A percentile compares a stretch with the other conserved stretches of the same genome.
Evolutionary conservation across 257 asterid genomes (phyloP).

Genomic region (Solanum pinnatisectum): DNA sequence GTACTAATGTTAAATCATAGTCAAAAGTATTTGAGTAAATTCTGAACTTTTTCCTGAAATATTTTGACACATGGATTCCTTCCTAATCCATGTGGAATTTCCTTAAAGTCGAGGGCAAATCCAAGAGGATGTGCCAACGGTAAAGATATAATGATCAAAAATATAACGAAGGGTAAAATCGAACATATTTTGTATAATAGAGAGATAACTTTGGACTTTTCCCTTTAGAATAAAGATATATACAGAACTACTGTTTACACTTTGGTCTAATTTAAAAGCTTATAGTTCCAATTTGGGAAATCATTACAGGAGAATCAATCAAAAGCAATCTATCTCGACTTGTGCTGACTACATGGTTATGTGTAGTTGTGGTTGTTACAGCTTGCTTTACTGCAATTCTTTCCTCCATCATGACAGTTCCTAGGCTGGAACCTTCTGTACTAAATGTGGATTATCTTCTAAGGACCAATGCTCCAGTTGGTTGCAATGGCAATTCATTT

Average conservation of each 20-base stretch:
- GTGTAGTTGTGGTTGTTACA: conserved; percentile 27
- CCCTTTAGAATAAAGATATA: neutral
- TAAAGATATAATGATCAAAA: neutral
- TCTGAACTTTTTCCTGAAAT: neutral
- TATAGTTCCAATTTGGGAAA: no score
- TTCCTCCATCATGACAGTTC: conserved; percentile 48
- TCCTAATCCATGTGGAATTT: neutral
- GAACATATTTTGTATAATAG: neutral
- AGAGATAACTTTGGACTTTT: neutral
- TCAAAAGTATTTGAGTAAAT: neutral
- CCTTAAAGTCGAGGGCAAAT: neutral
- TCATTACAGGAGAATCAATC: conserved; percentile 40
- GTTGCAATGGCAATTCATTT: conserved; percentile 46
- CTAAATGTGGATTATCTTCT: conserved; percentile 29
- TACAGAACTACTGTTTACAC: neutral
- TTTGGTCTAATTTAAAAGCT: neutral
- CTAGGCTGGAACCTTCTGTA: conserved; percentile 34
- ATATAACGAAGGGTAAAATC: neutral
- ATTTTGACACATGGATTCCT: neutral
- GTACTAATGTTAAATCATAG: neutral
- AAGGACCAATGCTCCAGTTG: conserved; percentile 33
- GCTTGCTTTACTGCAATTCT: conserved; percentile 53
- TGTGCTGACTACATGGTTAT: conserved; percentile 42
- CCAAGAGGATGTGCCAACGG: neutral
- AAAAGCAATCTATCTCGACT: conserved; percentile 30